Evolutionary conservation across 768 basidiomycete species (phyloP), one percentile per base, ranked within the genome.

Genomic region (Artomyces pyxidatus): DNA sequence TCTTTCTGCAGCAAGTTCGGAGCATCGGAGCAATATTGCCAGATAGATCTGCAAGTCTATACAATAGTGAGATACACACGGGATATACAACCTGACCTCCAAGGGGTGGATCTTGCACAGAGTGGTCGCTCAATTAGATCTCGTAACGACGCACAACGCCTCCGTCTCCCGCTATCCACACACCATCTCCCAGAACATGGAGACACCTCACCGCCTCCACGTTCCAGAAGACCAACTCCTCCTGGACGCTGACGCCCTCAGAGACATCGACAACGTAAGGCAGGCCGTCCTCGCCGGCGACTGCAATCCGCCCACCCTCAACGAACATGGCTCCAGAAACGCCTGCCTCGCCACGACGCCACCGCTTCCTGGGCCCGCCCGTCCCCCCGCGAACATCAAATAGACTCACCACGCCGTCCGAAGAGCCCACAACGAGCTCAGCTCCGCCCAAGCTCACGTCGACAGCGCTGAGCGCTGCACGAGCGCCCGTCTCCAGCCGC

Each of bases 261-360:
- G 22, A 17, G n/a, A 54, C 22, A 23, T 41, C 48, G 27, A 45
- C 47, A n/a, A 55, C 40, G 32, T 57, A 49, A 6, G 56, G 56
- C 27, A 57, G 44, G 12, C 56, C 56, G 35, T 57, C 56, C 30
- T 55, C 56, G 3, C 56, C 54, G 6, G 53, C 56, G 10, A 57
- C 40, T 14, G 55, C 41, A 30, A 57, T 37, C 35, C 46, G 38
- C 14, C 45, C 45, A 11, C 32, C 39, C 11, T 35, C 32, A 23
- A 37, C 47, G 28, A 50, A 45, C 4, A 53, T 45, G 7, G 49
- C 32, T n/a, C 40, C 37, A 25, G 48, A 49, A 35, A 55, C 26
- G n/a, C 41, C 29, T 21, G 42, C 53, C 5, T 44, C 47, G 21
- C 38, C 27, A 17, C 56, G 53, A 42, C 37, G 44, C 56, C 56